These are phyloP conservation scores for Jackrogersella minutella DNA, from an alignment of 495 filamentous ascomycete species.

Conservation along the genomic window DNA sequence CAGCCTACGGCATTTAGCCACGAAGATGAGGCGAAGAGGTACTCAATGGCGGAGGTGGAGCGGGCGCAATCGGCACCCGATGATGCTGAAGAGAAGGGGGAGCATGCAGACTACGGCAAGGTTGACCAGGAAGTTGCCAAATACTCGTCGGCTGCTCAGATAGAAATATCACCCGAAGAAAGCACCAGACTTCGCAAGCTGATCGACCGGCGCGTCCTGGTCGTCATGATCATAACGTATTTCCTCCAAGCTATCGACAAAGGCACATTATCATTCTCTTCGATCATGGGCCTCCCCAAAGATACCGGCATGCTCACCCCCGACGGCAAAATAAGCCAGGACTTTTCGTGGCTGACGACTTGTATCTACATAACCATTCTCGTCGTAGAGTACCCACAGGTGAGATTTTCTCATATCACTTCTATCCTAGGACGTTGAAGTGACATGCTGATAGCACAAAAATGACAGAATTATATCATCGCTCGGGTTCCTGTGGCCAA, in stretches of 20 bases:
- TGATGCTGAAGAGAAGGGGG: conserved; percentile 53
- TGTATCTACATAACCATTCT: conserved; percentile 64
- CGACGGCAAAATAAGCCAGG: conserved; percentile 46
- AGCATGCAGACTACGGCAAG: conserved; percentile 60
- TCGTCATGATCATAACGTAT: conserved; percentile 66
- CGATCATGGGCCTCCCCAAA: conserved; percentile 70
- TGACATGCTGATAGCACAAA: conserved; percentile 12
- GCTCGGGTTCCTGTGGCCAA: conserved; percentile 60
- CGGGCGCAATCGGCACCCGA: conserved; percentile 50
- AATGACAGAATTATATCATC: conserved; percentile 58
- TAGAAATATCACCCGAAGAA: conserved; percentile 64
- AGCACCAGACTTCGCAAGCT: conserved; percentile 60
- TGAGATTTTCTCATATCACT: conserved; percentile 9
- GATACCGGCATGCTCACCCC: conserved; percentile 65
- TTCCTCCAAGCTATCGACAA: conserved; percentile 80
- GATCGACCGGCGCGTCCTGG: conserved; percentile 59
- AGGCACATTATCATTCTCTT: conserved; percentile 72
- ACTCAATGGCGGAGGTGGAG: conserved; percentile 61
- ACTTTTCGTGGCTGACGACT: conserved; percentile 62
- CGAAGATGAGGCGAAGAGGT: conserved; percentile 37
- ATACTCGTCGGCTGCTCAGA: conserved; percentile 60
- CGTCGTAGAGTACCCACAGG: conserved; percentile 61
- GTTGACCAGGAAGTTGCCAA: conserved; percentile 71
- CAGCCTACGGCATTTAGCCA: conserved; percentile 14
- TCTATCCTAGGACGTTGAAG: neutral